Conservation (phyloP, 129 eudicot species). For the Chrysanthemum lavandulifolium region DNA sequence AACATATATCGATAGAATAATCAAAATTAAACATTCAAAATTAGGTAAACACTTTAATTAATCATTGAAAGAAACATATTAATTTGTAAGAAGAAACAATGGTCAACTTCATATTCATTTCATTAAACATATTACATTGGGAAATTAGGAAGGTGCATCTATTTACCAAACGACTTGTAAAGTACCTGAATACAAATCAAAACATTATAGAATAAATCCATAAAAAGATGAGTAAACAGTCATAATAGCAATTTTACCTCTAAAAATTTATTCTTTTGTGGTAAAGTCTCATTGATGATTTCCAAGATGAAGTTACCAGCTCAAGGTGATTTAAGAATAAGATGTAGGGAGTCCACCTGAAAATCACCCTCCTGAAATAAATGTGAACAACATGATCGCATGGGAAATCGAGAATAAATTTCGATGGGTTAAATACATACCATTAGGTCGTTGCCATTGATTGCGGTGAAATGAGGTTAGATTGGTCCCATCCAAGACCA, state of each 20-base stretch:
- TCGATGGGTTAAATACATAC: constrained; percentile 27
- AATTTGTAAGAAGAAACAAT: too few species aligned
- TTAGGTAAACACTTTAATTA: too few species aligned
- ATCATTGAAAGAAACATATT: too few species aligned
- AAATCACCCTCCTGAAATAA: constrained; percentile 65
- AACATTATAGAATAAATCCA: background rate
- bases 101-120: too few species aligned
- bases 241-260: constrained; percentile 44
- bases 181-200: constrained; percentile 61
- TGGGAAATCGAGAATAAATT: background rate
- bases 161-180: constrained; percentile 81
- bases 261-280: constrained; percentile 82
- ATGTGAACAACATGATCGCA: background rate
- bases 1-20: too few species aligned
- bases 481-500: too few species aligned
- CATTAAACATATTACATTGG: too few species aligned
- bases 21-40: too few species aligned
- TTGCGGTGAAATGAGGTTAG: background rate
- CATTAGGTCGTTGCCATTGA: constrained; percentile 61
- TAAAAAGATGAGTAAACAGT: background rate
- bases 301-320: constrained; percentile 53
- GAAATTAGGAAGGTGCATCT: too few species aligned
- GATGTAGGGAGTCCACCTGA: constrained; percentile 59
- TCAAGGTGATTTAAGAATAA: constrained; percentile 66
- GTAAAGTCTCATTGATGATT: constrained; percentile 25